Percentiles rank a stretch among this genome's conserved stretches.
These are phyloP conservation scores for Fusarium sp. DNA, from an alignment of 2,329 filamentous ascomycete species.

Conservation along the genomic window DNA sequence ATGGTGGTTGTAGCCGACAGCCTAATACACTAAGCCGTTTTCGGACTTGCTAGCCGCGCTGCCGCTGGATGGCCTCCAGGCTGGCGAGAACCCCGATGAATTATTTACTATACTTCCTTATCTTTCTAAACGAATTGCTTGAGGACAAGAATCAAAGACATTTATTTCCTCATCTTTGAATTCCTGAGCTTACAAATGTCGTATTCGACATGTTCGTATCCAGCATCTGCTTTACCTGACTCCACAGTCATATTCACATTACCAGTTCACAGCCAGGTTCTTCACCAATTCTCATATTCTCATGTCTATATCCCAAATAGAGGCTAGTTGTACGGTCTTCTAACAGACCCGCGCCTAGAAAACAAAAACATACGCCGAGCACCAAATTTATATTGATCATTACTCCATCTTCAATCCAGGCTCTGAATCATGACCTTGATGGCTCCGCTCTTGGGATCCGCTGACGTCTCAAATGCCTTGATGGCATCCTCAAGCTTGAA, in stretches of 20 bases:
- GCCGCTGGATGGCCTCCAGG: constrained; percentile 19
- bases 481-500: constrained; percentile 88
- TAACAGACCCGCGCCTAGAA: constrained; percentile 36
- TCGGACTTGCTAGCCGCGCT: constrained; percentile 37
- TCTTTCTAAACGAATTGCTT: neutral
- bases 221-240: neutral
- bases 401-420: constrained; percentile 56
- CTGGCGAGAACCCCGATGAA: constrained; percentile 29
- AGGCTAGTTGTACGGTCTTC: constrained; percentile 26
- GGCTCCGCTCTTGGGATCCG: constrained; percentile 89
- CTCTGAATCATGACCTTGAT: constrained; percentile 98
- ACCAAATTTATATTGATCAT: constrained; percentile 32
- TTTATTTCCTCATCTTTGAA: neutral
- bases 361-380: constrained; percentile 42
- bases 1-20: constrained; percentile 44
- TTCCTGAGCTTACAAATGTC: neutral
- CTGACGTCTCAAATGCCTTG: constrained; percentile 89
- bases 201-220: neutral
- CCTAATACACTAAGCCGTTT: constrained; percentile 47
- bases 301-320: constrained; percentile 39
- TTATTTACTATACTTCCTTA: neutral
- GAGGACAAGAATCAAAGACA: neutral
- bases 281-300: constrained; percentile 22
- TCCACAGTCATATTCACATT: neutral
- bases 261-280: neutral